Conservation (phyloP, 1,284 basidiomycete species). For the Rhodotorula mucilaginosa region DNA sequence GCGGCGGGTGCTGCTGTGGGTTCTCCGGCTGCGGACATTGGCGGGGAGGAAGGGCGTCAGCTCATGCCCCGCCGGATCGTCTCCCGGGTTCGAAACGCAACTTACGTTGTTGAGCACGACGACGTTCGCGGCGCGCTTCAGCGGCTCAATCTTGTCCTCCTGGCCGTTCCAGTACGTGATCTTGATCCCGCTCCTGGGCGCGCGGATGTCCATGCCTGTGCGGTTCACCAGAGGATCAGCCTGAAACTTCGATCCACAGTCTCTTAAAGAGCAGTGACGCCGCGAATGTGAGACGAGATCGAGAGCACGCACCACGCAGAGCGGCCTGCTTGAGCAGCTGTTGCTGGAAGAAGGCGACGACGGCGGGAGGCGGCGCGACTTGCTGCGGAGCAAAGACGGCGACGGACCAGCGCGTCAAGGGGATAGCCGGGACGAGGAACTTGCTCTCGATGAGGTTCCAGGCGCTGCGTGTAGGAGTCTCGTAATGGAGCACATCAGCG, state of each 20-base stretch:
- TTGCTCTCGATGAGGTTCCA: conserved; percentile 33
- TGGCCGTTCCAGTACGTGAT: conserved; percentile 8
- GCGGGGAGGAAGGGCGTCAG: not conserved
- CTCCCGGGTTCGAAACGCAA: not conserved
- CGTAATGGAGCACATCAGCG: too few relatives aligned
- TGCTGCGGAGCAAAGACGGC: conserved; percentile 45
- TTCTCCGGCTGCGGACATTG: conserved; percentile 37
- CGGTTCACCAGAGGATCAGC: too few relatives aligned
- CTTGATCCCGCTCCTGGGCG: not conserved
- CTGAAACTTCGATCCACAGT: not conserved
- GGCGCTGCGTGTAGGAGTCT: not conserved
- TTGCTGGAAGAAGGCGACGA: conserved; percentile 44
- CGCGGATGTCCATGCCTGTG: conserved; percentile 20
- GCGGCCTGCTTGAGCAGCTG: conserved; percentile 14
- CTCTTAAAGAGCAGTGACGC: not conserved
- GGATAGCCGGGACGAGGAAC: conserved; percentile 46
- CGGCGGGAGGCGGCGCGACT: conserved; percentile 39
- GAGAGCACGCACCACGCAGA: conserved; percentile 6
- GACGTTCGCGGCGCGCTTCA: not conserved
- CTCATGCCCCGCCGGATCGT: too few relatives aligned
- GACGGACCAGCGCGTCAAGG: conserved; percentile 50
- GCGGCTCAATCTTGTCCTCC: not conserved
- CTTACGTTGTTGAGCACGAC: conserved; percentile 7
- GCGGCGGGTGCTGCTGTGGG: conserved; percentile 46
- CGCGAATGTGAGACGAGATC: not conserved